phyloP scores from a whole-genome alignment of 768 basidiomycete species.

The Termitomyces sp. region DNA sequence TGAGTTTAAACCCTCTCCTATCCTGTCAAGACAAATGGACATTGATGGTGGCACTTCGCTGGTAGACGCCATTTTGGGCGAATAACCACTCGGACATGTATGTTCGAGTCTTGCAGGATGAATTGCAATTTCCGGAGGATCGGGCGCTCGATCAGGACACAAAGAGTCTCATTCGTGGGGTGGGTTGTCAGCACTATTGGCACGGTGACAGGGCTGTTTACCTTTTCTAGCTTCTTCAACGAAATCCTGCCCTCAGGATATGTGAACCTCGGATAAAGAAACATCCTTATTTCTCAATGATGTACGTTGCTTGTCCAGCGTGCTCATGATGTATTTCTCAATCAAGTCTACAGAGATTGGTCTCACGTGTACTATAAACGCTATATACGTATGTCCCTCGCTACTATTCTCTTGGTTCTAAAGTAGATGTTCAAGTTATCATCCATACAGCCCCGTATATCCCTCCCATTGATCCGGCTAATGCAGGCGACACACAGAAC shows the following conservation, averaged over 20 bases:
- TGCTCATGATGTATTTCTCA: conserved; percentile 9
- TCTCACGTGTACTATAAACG: conserved; percentile 92
- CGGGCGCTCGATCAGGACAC: conserved; percentile 93
- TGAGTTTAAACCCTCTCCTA: conserved; percentile 40
- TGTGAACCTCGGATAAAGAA: conserved; percentile 91
- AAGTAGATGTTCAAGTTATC: not conserved
- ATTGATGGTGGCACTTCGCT: conserved; percentile 11
- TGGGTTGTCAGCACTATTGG: conserved; percentile 36
- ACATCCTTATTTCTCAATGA: conserved; percentile 94
- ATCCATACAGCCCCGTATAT: conserved; percentile 76
- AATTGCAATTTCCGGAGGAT: conserved; percentile 86
- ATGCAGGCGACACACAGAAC: conserved; percentile 95
- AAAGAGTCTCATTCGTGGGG: conserved; percentile 91
- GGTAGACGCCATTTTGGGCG: conserved; percentile 88
- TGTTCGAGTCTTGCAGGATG: conserved; percentile 86
- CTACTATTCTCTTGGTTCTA: conserved; percentile 8
- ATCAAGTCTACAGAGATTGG: conserved; percentile 66
- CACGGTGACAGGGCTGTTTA: conserved; percentile 8
- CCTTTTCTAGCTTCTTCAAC: conserved; percentile 72
- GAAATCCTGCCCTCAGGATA: conserved; percentile 87
- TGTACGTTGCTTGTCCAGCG: conserved; percentile 44
- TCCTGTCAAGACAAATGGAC: conserved; percentile 1
- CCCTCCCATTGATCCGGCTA: conserved; percentile 84
- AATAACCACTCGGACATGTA: conserved; percentile 96
- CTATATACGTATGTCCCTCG: conserved; percentile 73